Evolutionary conservation across 768 basidiomycete genomes (phyloP), one percentile per base, ranked within the genome.

Genomic region (Amanita rubescens): DNA sequence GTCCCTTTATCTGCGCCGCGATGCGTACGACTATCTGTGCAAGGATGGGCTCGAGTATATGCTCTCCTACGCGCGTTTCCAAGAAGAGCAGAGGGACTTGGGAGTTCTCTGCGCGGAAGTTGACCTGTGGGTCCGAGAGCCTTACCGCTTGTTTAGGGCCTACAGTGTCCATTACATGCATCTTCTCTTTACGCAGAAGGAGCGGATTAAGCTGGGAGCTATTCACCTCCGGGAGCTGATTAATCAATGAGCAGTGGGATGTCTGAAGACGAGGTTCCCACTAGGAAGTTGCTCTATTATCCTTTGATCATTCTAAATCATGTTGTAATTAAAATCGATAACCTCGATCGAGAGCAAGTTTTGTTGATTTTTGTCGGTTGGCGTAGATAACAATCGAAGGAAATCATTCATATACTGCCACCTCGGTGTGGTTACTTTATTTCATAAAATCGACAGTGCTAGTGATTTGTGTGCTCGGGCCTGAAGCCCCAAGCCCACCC

Each of bases 21-120:
- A 60, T 2, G 64, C 64, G 24, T 67, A 67, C 42, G 32, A 57
- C 20, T 68, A 68, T 51, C 54, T 69, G 39, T 46, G 54, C 22
- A 56, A 57, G 20, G 50, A 51, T 11, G 56, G 55, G 2, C 63
- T 59, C 60, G 59, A 56, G 17, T 66, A 63, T 51, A 50, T 68
- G 34, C 51, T 68, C 32, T 61, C 59, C 19, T 68, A 57, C 49
- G 42, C 47, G 24, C 48, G 34, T 20, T 65, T 68, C 58, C 59
- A 61, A 53, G 54, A 61, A 37, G 27, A 51, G 51, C 58, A 63
- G n/a, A 64, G 57, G 54, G 62, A 65, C 30, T 44, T 54, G 3
- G 42, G 44, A 51, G 57, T 65, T 17, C 46, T 67, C 55, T 57
- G 38, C 38, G 38, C 38, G 12, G 38, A 39, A 39, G 38, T 39